These are phyloP conservation scores for Pyrus betulifolia DNA, from an alignment of 306 rosid species.

Conservation along the genomic window DNA sequence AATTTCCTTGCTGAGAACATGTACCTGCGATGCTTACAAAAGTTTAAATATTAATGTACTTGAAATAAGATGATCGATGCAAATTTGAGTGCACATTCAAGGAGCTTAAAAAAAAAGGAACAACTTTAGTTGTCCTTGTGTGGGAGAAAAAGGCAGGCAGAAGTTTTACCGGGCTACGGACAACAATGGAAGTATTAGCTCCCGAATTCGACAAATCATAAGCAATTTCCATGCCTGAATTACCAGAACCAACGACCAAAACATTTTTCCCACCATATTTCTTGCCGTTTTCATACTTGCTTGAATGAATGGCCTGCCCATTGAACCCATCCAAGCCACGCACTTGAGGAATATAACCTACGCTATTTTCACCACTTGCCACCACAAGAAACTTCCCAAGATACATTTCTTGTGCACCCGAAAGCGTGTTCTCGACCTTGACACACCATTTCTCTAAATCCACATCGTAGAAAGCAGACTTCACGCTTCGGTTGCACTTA, in stretches of 20 bases:
- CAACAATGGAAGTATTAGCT: conserved; percentile 13
- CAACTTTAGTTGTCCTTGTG: neutral
- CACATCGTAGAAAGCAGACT: neutral
- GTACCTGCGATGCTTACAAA: conserved; percentile 20
- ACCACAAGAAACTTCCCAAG: conserved; percentile 16
- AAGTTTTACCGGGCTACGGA: conserved; percentile 38
- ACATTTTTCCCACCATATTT: conserved; percentile 6
- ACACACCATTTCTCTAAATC: conserved; percentile 13
- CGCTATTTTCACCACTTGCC: conserved; percentile 23
- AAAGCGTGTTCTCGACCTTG: neutral
- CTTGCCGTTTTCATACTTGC: conserved; percentile 1
- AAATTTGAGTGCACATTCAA: too few species aligned
- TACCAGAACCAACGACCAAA: conserved; percentile 31
- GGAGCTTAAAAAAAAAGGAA: too few species aligned
- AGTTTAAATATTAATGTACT: neutral
- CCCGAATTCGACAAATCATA: conserved; percentile 8
- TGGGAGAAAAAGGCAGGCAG: neutral
- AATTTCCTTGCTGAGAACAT: conserved; percentile 34
- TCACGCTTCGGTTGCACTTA: neutral
- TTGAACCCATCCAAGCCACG: conserved; percentile 16
- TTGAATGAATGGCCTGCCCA: conserved; percentile 16
- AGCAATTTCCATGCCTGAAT: conserved; percentile 32
- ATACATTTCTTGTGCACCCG: conserved; percentile 2
- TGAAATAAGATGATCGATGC: neutral
- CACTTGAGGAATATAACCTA: conserved; percentile 4